phyloP scores from a whole-genome alignment of 192 early-diverging fungal genomes.

The Coemansia guatemalensis region DNA sequence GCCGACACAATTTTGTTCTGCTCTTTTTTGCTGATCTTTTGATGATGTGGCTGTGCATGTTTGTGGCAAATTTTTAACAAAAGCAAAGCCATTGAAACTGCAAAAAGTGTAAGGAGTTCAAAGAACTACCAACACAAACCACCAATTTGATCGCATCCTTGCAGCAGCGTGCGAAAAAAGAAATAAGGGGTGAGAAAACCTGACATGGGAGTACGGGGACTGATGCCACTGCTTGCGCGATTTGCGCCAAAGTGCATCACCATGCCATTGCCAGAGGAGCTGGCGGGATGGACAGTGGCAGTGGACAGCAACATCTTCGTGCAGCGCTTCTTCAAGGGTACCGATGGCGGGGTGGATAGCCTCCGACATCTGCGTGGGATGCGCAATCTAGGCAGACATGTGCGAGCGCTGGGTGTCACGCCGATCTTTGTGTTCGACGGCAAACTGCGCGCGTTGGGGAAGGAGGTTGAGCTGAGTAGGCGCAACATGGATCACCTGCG shows the following conservation, averaged over 20 bases:
- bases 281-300: constrained; percentile 50
- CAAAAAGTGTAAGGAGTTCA: neutral
- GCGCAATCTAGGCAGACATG: constrained; percentile 54
- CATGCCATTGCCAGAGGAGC: constrained; percentile 28
- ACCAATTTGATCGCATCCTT: neutral
- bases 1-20: too few species aligned
- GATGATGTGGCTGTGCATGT: neutral
- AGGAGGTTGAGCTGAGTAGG: constrained; percentile 50
- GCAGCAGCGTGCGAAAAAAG: neutral
- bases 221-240: constrained; percentile 56
- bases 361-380: constrained; percentile 62
- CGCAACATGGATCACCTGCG: constrained; percentile 20
- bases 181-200: neutral
- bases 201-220: constrained; percentile 58
- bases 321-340: constrained; percentile 55
- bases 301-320: constrained; percentile 61
- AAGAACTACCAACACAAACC: neutral
- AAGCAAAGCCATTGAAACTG: neutral
- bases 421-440: constrained; percentile 77
- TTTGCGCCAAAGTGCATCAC: constrained; percentile 54
- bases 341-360: constrained; percentile 40
- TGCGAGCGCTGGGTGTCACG: constrained; percentile 54
- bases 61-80: neutral
- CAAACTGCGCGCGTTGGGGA: constrained; percentile 48
- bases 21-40: neutral